Conservation (phyloP, 1,284 basidiomycete species). For the Cystobasidium pallidum region DNA sequence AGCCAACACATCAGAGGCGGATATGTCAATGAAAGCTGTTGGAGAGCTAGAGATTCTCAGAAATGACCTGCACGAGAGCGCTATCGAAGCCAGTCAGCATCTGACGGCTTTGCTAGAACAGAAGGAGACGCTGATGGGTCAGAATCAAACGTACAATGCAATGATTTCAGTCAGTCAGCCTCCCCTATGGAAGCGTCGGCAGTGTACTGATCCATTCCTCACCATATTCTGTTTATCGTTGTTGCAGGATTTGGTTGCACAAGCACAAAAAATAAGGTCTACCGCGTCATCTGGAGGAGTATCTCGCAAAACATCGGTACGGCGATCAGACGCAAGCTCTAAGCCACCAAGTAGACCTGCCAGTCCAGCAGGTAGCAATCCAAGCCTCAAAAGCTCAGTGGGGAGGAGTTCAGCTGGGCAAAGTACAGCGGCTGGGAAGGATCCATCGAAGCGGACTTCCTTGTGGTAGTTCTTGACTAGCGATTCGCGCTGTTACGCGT, state of each 20-base stretch:
- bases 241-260: slow-evolving; percentile 31
- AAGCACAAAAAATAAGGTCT: slow-evolving; percentile 39
- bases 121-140: slow-evolving; percentile 38
- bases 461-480: slow-evolving; percentile 22
- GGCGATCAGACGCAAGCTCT: slow-evolving; percentile 16
- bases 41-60: slow-evolving; percentile 26
- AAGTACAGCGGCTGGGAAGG: slow-evolving; percentile 4
- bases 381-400: slow-evolving; percentile 24
- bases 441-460: slow-evolving; percentile 15
- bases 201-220: background rate
- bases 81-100: slow-evolving; percentile 36
- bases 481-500: background rate
- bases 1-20: slow-evolving; percentile 15
- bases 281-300: background rate
- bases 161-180: slow-evolving; percentile 36
- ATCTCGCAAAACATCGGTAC: slow-evolving; percentile 22
- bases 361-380: slow-evolving; percentile 28
- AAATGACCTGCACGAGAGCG: slow-evolving; percentile 30
- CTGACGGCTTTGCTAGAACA: slow-evolving; percentile 34
- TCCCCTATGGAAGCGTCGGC: background rate
- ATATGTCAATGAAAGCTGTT: slow-evolving; percentile 23
- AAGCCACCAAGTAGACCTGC: slow-evolving; percentile 34
- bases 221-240: background rate
- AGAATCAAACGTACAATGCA: slow-evolving; percentile 41
- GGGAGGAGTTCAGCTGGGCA: slow-evolving; percentile 31